phyloP scores from a whole-genome alignment of 768 basidiomycete genomes.

The Suillus sp. region DNA sequence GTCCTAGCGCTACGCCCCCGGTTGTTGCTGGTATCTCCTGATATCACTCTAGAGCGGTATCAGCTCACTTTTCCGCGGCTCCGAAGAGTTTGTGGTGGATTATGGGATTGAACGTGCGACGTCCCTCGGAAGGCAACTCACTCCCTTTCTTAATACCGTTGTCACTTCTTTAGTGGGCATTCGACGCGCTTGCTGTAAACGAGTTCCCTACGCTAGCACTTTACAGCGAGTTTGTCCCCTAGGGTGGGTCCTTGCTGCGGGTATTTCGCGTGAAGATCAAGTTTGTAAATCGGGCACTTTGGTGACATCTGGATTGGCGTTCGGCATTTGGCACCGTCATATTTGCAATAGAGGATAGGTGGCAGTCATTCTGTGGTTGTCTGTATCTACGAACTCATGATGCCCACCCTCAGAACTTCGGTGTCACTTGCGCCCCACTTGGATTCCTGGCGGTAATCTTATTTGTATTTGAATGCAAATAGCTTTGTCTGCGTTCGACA shows the following conservation, averaged over 20 bases:
- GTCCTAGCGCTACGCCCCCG: background rate
- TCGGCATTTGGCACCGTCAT: background rate
- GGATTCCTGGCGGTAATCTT: conserved; percentile 40
- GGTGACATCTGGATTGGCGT: background rate
- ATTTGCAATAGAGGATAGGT: background rate
- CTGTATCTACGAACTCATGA: conserved; percentile 9
- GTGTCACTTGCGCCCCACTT: conserved; percentile 27
- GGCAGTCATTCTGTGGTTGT: background rate
- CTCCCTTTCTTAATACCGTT: background rate
- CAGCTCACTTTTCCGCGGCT: background rate
- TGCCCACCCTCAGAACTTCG: conserved; percentile 32
- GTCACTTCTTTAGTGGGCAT: conserved; percentile 24
- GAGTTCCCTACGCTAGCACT: conserved; percentile 42
- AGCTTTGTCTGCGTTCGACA: conserved; percentile 16
- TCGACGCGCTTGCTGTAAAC: conserved; percentile 40
- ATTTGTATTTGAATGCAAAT: conserved; percentile 34
- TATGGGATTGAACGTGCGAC: background rate
- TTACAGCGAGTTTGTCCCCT: conserved; percentile 29
- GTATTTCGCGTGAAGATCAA: background rate
- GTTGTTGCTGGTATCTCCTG: background rate
- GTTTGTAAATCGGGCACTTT: background rate
- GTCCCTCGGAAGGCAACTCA: background rate
- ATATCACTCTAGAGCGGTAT: background rate
- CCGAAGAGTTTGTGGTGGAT: background rate
- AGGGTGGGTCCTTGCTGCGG: conserved; percentile 9